Evolutionary conservation across 2,329 filamentous ascomycete genomes (phyloP).

Genomic region (Alternaria rosae): DNA sequence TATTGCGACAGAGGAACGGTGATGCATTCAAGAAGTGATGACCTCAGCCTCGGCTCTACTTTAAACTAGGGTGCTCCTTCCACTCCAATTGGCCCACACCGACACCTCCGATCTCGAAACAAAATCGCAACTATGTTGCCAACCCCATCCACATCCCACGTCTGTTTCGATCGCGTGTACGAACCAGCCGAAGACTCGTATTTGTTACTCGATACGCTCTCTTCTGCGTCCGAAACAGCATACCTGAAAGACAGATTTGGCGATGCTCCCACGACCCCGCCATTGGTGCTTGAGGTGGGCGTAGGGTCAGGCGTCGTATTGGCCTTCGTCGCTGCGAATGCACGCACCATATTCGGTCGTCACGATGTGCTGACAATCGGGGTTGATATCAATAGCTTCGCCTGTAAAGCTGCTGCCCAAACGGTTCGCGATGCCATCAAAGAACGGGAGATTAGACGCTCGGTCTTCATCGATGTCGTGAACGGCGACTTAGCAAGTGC

Average conservation of each 20-base stretch:
- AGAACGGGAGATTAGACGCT: constrained; percentile 33
- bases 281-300: constrained; percentile 82
- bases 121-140: constrained; percentile 72
- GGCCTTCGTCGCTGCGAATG: constrained; percentile 82
- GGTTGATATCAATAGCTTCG: constrained; percentile 84
- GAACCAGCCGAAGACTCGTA: constrained; percentile 97
- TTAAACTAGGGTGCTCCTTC: constrained; percentile 26
- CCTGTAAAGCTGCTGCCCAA: constrained; percentile 75
- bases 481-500: constrained; percentile 74
- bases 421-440: constrained; percentile 67
- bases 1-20: constrained; percentile 10
- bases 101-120: constrained; percentile 19
- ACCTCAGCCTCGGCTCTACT: constrained; percentile 34
- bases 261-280: constrained; percentile 32
- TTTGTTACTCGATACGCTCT: constrained; percentile 89
- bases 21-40: constrained; percentile 27
- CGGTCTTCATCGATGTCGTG: constrained; percentile 69
- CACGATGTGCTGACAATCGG: constrained; percentile 73
- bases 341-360: constrained; percentile 75
- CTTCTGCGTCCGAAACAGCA: constrained; percentile 69
- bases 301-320: constrained; percentile 94
- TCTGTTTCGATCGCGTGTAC: constrained; percentile 87
- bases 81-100: constrained; percentile 29
- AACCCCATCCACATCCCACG: constrained; percentile 91
- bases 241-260: constrained; percentile 74